phyloP scores from a whole-genome alignment of 2,329 filamentous ascomycete genomes.

The Aspergillus melleus region DNA sequence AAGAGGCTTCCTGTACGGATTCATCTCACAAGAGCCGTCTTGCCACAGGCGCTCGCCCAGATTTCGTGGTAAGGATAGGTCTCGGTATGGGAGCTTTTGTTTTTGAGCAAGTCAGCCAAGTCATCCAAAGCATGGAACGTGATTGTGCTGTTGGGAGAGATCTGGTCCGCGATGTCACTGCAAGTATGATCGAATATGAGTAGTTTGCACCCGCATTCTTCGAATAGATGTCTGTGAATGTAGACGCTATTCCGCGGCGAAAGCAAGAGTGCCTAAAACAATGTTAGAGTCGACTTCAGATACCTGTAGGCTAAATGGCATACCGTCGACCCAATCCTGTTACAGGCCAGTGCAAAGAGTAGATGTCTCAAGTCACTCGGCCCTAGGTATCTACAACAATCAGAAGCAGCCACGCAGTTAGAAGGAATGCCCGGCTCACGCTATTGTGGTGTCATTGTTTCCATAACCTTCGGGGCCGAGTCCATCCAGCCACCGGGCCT shows the following conservation, averaged over 20 bases:
- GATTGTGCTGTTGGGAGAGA: background rate
- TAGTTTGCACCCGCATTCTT: background rate
- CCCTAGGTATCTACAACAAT: background rate
- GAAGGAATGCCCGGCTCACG: background rate
- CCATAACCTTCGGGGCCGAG: background rate
- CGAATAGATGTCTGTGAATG: slow-evolving; percentile 6
- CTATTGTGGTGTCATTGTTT: background rate
- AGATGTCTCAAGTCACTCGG: slow-evolving; percentile 7
- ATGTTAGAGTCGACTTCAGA: background rate
- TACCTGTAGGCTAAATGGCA: background rate
- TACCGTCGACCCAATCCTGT: slow-evolving; percentile 4
- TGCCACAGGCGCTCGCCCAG: background rate
- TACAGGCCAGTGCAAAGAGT: slow-evolving; percentile 3
- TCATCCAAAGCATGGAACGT: background rate
- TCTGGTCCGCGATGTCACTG: background rate
- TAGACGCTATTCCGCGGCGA: slow-evolving; percentile 5
- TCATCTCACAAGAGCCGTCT: slow-evolving; percentile 3
- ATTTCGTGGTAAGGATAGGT: slow-evolving; percentile 3
- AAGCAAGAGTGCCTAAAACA: background rate
- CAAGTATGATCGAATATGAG: slow-evolving; percentile 1
- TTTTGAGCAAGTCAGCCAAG: slow-evolving; percentile 1
- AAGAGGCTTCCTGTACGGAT: background rate
- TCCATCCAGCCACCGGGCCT: slow-evolving; percentile 7
- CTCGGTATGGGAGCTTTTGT: background rate
- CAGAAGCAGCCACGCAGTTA: background rate